Conservation (phyloP, 2,329 filamentous ascomycete species). For the Lomentospora prolificans region DNA sequence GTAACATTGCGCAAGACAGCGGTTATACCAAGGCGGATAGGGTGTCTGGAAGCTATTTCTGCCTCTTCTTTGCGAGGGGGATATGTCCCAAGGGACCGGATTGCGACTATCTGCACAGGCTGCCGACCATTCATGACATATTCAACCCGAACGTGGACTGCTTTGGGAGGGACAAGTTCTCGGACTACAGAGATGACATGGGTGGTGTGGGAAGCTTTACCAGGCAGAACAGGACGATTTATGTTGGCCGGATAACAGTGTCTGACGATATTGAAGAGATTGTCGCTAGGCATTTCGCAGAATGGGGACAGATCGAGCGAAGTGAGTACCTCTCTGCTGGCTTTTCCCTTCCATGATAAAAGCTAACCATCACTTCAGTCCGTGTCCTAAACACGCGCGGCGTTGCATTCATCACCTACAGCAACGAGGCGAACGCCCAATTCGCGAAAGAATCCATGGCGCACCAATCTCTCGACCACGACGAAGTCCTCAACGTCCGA, state of each 20-base stretch:
- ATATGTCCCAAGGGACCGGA: slow-evolving; percentile 78
- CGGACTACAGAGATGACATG: slow-evolving; percentile 95
- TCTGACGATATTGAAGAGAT: slow-evolving; percentile 96
- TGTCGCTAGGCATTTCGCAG: slow-evolving; percentile 86
- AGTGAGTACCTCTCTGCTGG: slow-evolving; percentile 27
- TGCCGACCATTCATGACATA: slow-evolving; percentile 78
- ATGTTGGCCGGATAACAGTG: slow-evolving; percentile 88
- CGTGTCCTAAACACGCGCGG: slow-evolving; percentile 82
- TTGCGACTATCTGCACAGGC: slow-evolving; percentile 85
- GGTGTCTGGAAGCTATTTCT: slow-evolving; percentile 77
- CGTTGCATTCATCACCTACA: slow-evolving; percentile 91
- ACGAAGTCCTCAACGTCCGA: slow-evolving; percentile 86
- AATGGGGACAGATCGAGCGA: slow-evolving; percentile 91
- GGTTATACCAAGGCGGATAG: slow-evolving; percentile 73
- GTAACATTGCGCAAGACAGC: slow-evolving; percentile 71
- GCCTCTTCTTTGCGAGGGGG: slow-evolving; percentile 81
- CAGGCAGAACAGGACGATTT: slow-evolving; percentile 87
- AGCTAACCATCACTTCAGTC: slow-evolving; percentile 22
- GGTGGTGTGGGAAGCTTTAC: slow-evolving; percentile 90
- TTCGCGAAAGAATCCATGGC: slow-evolving; percentile 96
- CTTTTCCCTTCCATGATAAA: background rate
- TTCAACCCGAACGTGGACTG: slow-evolving; percentile 94
- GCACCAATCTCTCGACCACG: slow-evolving; percentile 83
- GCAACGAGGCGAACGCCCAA: slow-evolving; percentile 79
- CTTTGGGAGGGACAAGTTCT: slow-evolving; percentile 87